Base-by-base conservation (phyloP, 2,329 filamentous ascomycete genomes). In the Pyrenophora teres region DNA sequence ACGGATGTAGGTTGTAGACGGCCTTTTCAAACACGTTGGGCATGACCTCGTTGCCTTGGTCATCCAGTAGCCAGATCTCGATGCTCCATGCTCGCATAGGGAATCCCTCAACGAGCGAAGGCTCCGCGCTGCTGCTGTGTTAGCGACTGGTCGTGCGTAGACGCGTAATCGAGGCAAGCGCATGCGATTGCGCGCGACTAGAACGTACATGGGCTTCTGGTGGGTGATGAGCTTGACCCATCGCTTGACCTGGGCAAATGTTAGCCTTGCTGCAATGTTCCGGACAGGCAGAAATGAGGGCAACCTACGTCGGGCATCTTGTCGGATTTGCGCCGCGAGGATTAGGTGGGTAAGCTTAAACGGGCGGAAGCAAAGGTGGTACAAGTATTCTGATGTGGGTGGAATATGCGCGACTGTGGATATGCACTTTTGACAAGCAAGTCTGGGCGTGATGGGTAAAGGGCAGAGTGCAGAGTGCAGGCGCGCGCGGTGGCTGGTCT, bases 21-120 rank as follows among this genome's bases (percentile, higher is more conserved):
- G 89, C 93, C 79, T 96, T 96, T 71, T 91, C 90, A 78, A 97
- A 97, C 75, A 92, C 84, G 62, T 80, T 90, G 46, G 93, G 92
- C 6, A 89, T 83, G 44, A 91, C 82, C 75, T 95, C 87, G 63
- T 94, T 89, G 63, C 92, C 92, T 58, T 90, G 85, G 65, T 95
- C 89, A 61, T 96, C 92, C 48, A 97, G 75, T 45, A 97, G 76
- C 76, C 85, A 90, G 63, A 99, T 81, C 76, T 89, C 87, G 72
- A 97, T 89, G 62, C 84, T 92, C 94, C 94, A 99, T 76, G 85
- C 81, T 73, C 94, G 88, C 85, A 97, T 92, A 9, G 94, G 94
- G 69, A 92, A 96, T 3, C 92, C 92, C 65, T 92, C 89, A 60
- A 91, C 83, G 33, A 88, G 88, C 12, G 90, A 88, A 16, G 89